These are phyloP conservation scores for Cryphonectria radicalis DNA, from an alignment of 2,329 filamentous ascomycete species.

Conservation along the genomic window DNA sequence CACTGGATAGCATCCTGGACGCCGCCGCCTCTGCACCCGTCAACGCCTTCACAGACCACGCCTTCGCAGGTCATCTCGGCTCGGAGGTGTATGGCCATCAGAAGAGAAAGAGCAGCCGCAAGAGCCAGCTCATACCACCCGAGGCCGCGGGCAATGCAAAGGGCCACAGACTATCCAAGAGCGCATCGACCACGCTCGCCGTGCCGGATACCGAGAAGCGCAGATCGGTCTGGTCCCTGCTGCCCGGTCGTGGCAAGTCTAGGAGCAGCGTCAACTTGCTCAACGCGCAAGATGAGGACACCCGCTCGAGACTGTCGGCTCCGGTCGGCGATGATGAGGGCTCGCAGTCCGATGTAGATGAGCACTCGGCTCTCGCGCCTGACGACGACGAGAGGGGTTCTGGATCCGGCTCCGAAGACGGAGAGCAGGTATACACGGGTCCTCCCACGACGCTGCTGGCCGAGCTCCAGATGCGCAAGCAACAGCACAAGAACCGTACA, in stretches of 20 bases:
- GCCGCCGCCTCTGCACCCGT: conserved; percentile 88
- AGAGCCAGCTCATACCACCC: conserved; percentile 29
- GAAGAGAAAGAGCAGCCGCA: conserved; percentile 51
- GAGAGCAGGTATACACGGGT: conserved; percentile 62
- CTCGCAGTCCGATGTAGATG: conserved; percentile 30
- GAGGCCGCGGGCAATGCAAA: conserved; percentile 12
- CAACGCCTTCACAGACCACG: conserved; percentile 88
- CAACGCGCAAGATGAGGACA: conserved; percentile 27
- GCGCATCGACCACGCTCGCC: conserved; percentile 30
- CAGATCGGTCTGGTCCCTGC: conserved; percentile 31
- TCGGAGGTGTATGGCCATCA: conserved; percentile 72
- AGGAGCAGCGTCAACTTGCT: conserved; percentile 30
- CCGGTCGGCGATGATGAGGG: conserved; percentile 21
- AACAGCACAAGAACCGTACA: conserved; percentile 81
- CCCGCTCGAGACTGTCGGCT: conserved; percentile 29
- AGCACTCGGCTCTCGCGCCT: conserved; percentile 32
- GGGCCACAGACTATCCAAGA: conserved; percentile 35
- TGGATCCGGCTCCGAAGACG: conserved; percentile 47
- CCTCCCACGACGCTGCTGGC: conserved; percentile 89
- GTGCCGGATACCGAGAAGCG: conserved; percentile 30
- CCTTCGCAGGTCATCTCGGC: conserved; percentile 76
- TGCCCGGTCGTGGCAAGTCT: conserved; percentile 32
- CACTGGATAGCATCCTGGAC: conserved; percentile 88
- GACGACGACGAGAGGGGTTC: conserved; percentile 37
- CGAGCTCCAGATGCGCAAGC: conserved; percentile 88